Evolutionary conservation across 2,329 filamentous ascomycete genomes (phyloP).

Genomic region (Graphilbum sp.): DNA sequence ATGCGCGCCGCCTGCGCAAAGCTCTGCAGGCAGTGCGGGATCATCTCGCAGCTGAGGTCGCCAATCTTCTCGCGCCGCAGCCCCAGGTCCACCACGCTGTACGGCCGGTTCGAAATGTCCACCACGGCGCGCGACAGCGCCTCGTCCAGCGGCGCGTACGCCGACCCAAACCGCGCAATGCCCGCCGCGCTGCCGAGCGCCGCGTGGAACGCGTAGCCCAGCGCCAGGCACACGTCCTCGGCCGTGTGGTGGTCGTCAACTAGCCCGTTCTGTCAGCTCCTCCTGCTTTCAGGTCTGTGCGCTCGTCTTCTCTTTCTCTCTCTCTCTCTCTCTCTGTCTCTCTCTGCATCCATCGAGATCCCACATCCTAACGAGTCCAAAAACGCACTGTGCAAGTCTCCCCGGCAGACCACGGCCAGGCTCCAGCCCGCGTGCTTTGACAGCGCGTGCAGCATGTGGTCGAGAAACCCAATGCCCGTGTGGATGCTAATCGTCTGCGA

Average conservation of each 20-base stretch:
- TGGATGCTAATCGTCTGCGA: slow-evolving; percentile 75
- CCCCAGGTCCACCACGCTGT: slow-evolving; percentile 65
- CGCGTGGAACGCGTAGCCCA: slow-evolving; percentile 69
- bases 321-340: no score
- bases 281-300: background rate
- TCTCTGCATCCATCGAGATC: no score
- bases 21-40: slow-evolving; percentile 86
- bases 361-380: no score
- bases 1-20: slow-evolving; percentile 82
- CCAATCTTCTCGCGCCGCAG: slow-evolving; percentile 87
- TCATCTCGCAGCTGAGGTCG: slow-evolving; percentile 88
- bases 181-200: slow-evolving; percentile 66
- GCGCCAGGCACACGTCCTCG: slow-evolving; percentile 85
- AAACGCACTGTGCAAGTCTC: slow-evolving; percentile 73
- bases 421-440: slow-evolving; percentile 95
- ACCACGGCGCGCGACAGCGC: slow-evolving; percentile 86
- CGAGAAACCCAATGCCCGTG: slow-evolving; percentile 92
- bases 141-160: slow-evolving; percentile 89
- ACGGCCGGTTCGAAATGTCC: slow-evolving; percentile 87
- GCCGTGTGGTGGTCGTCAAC: slow-evolving; percentile 98
- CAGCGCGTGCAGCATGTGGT: slow-evolving; percentile 96
- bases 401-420: slow-evolving; percentile 64
- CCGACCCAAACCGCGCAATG: slow-evolving; percentile 77
- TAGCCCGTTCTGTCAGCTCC: slow-evolving; percentile 20
- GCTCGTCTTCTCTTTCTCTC: no score